A percentile compares a stretch with the other conserved stretches of the same genome.
These are phyloP conservation scores for Dioscorea alata DNA, from an alignment of 106 monocot genomes.

Conservation along the genomic window DNA sequence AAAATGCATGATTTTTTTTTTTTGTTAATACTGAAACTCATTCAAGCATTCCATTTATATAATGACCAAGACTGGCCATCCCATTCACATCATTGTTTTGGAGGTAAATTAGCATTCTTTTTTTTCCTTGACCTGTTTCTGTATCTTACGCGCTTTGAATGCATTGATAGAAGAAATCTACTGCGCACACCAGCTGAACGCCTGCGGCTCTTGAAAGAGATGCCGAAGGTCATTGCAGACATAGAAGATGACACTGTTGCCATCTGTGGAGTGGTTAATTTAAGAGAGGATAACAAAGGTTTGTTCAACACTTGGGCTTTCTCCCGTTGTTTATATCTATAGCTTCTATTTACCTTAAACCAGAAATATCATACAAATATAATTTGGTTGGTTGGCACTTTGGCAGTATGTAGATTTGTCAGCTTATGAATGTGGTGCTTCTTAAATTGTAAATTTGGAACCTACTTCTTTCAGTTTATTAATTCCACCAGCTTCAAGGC, in stretches of 20 bases:
- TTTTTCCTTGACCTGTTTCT: constrained; percentile 47
- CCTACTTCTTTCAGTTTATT: too few species aligned
- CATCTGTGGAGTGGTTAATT: constrained; percentile 3
- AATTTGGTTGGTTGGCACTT: neutral
- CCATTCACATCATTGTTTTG: neutral
- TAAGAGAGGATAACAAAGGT: neutral
- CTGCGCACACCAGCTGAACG: constrained; percentile 48
- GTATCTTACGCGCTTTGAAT: constrained; percentile 39
- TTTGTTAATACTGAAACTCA: neutral
- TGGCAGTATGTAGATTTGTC: neutral
- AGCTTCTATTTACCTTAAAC: neutral
- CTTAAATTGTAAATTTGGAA: too few species aligned
- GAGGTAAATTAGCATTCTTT: constrained; percentile 1
- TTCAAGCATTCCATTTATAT: too few species aligned
- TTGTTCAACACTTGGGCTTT: neutral
- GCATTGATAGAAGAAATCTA: constrained; percentile 48
- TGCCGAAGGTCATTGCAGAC: constrained; percentile 55
- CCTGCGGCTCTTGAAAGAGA: constrained; percentile 45
- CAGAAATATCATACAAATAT: neutral
- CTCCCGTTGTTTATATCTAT: neutral
- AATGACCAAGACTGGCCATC: too few species aligned
- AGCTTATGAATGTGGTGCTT: neutral
- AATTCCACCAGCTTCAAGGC: too few species aligned
- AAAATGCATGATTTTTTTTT: neutral
- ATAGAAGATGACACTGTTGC: constrained; percentile 15